Conservation (phyloP, 2,329 filamentous ascomycete genomes). For the Claviceps sp. region DNA sequence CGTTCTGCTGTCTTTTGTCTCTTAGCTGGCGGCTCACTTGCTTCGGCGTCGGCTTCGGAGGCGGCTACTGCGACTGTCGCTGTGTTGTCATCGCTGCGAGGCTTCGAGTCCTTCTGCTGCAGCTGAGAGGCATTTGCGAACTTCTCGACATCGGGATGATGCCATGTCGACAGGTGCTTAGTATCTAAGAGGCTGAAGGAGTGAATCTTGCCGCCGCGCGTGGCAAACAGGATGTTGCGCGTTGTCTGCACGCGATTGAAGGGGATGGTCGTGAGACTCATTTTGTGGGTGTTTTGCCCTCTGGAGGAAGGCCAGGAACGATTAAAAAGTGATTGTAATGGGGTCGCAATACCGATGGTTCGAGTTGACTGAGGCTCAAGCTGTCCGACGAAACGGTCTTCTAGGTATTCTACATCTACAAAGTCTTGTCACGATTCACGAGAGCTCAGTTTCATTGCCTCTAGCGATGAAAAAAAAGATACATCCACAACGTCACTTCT, state of each 20-base stretch:
- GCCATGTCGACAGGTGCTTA: constrained; percentile 48
- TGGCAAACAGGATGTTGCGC: constrained; percentile 53
- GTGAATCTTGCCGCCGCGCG: constrained; percentile 59
- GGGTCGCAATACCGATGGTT: not conserved
- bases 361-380: not conserved
- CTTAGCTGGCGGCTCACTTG: constrained; percentile 22
- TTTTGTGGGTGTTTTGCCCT: not conserved
- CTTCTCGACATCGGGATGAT: constrained; percentile 29
- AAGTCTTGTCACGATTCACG: not conserved
- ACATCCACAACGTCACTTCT: not conserved
- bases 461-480: not conserved
- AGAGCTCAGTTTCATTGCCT: not conserved
- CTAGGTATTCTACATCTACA: not conserved
- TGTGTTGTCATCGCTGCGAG: constrained; percentile 2
- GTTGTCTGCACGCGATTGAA: constrained; percentile 49
- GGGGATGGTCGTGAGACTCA: constrained; percentile 27
- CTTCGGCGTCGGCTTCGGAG: constrained; percentile 9
- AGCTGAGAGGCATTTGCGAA: constrained; percentile 12
- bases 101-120: constrained; percentile 10
- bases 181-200: constrained; percentile 49
- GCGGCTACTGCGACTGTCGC: constrained; percentile 5
- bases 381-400: not conserved
- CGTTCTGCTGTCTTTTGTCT: constrained; percentile 19
- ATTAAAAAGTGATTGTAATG: not conserved
- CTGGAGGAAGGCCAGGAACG: too few species aligned